Base-by-base conservation (phyloP, 257 asterid species). In the Leptodermis oblonga region DNA sequence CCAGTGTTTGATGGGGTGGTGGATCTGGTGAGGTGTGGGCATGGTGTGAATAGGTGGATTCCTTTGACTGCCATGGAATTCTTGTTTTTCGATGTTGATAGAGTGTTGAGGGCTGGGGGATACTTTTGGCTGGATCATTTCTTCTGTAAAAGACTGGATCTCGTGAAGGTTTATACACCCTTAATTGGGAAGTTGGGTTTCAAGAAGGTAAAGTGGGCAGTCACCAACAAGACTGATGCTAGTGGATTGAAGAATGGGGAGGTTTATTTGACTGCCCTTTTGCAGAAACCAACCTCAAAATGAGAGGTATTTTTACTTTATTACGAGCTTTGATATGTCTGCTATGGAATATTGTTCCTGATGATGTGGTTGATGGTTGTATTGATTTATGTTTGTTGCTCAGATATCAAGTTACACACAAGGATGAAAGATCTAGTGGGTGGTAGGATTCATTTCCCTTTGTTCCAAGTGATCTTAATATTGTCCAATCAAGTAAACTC, bases 191-290 rank as follows among this genome's bases (percentile, higher is more conserved):
- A 86, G 65, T 51, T 93, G 75, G 96, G 93, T 64, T 93, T 87
- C 86, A 93, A 82, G 96, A 93, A 87, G 80, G 96, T 93, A 77
- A 93, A 93, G 70, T 93, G 99, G 99, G 94, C 96, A 15, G 99
- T 89, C 37, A 92, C 80, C 7, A 70, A 74, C 72, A 93, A 93
- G 86, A 78, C 70, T 41, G 97, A 93, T 86, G 37, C 87, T 0
- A 82, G 88, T 72, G 96, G 97, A 28, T 52, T 89, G 71, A 90
- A 90, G 90, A 88, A 88, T 79, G 96, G 90, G 2, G 99, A 93
- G 74, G 90, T 90, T 61, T 93, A 84, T 74, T 76, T 90, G 88
- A 88, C 97, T 41, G 96, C 99, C 3, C 94, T 93, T 61, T 53
- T 93, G 80, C 97, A 88, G 88, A 93, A 93, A 89, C 99, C 99